Evolutionary conservation across 2,329 filamentous ascomycete genomes (phyloP).

Genomic region (Aspergillus neoniger): DNA sequence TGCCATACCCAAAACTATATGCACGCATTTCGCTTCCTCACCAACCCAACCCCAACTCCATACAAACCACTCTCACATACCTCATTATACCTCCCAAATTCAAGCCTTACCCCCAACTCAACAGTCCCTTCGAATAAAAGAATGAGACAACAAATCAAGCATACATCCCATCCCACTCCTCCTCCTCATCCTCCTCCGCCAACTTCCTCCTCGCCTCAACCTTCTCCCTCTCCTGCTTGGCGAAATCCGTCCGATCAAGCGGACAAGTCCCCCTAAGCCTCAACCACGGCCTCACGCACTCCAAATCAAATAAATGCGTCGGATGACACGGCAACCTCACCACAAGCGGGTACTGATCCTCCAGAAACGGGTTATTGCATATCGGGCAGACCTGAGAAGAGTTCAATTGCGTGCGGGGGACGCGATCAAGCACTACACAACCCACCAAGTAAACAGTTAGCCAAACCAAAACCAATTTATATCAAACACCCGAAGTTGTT

Average conservation of each 20-base stretch:
- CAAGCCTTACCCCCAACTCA: background rate
- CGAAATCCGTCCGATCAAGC: slow-evolving; percentile 60
- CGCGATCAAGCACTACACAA: slow-evolving; percentile 55
- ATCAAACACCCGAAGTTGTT: too few species aligned
- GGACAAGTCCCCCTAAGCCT: slow-evolving; percentile 66
- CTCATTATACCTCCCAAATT: background rate
- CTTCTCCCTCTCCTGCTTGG: slow-evolving; percentile 56
- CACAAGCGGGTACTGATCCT: slow-evolving; percentile 65
- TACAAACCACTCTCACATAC: background rate
- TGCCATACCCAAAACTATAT: background rate
- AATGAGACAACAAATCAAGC: slow-evolving; percentile 25
- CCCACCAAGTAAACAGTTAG: too few species aligned
- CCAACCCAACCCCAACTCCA: background rate
- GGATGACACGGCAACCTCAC: slow-evolving; percentile 64
- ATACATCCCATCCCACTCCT: slow-evolving; percentile 54
- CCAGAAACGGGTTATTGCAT: slow-evolving; percentile 61
- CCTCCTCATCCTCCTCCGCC: slow-evolving; percentile 46
- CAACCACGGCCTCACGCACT: slow-evolving; percentile 66
- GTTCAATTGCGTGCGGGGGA: slow-evolving; percentile 59
- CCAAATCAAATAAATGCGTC: slow-evolving; percentile 64
- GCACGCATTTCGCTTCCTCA: background rate
- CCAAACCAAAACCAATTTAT: too few species aligned
- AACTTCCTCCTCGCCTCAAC: slow-evolving; percentile 53
- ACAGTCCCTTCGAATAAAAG: background rate
- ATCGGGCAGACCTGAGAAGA: slow-evolving; percentile 59